Conservation (phyloP, 164 flowering plant species). For the Santalum album region DNA sequence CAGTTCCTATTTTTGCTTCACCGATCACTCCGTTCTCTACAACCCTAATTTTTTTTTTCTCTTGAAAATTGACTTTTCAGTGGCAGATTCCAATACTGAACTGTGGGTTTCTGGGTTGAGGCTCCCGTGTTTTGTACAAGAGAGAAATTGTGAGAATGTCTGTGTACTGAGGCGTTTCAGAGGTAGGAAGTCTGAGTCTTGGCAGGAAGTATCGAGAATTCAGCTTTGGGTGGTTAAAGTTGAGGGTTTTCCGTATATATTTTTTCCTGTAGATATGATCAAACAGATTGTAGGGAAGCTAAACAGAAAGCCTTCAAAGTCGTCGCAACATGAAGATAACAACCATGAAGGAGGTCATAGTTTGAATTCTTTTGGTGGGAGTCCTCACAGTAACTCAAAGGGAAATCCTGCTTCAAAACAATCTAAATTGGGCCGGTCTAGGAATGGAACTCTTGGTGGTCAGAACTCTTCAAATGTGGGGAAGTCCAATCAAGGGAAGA, state of each 20-base stretch:
- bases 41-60: not conserved
- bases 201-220: slow-evolving; percentile 3
- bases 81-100: not conserved
- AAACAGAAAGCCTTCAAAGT: slow-evolving; percentile 64
- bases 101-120: not conserved
- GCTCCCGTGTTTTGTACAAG: no score
- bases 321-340: slow-evolving; percentile 27
- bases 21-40: no score
- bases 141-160: not conserved
- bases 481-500: slow-evolving; percentile 43
- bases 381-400: slow-evolving; percentile 17
- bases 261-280: slow-evolving; percentile 46
- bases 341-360: slow-evolving; percentile 25
- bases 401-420: slow-evolving; percentile 22
- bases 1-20: not conserved
- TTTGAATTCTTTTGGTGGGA: slow-evolving; percentile 11
- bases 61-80: not conserved
- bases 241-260: slow-evolving; percentile 34
- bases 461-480: slow-evolving; percentile 11
- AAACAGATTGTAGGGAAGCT: slow-evolving; percentile 68
- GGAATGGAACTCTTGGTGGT: slow-evolving; percentile 17
- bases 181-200: not conserved
- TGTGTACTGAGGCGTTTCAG: slow-evolving; percentile 4
- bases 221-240: slow-evolving; percentile 16
- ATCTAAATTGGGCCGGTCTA: slow-evolving; percentile 20